Percentiles rank a stretch among this genome's conserved stretches.
Evolutionary conservation across 139 green algal genomes (phyloP).

Genomic region (Ettlia oleoabundans): DNA sequence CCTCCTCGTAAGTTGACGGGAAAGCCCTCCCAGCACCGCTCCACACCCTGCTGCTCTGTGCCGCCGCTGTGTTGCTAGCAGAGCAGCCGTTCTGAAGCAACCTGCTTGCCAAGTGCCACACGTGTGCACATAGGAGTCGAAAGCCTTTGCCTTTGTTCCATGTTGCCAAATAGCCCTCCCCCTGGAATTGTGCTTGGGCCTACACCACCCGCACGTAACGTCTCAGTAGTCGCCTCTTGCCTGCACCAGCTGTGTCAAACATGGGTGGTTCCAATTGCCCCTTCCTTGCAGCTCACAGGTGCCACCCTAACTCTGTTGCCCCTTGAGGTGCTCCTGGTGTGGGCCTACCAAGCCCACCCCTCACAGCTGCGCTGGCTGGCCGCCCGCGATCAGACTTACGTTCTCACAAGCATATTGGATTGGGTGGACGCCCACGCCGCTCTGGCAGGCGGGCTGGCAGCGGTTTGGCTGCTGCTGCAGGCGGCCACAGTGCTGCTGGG

Average conservation of each 20-base stretch:
- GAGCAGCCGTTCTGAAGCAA: no score
- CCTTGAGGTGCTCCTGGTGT: background rate
- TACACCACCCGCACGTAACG: no score
- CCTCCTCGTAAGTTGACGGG: no score
- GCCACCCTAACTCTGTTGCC: slow-evolving; percentile 18
- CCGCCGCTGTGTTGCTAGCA: no score
- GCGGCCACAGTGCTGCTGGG: slow-evolving; percentile 2
- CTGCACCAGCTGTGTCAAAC: background rate
- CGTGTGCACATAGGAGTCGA: no score
- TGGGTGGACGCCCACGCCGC: background rate
- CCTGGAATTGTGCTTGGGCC: no score
- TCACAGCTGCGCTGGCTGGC: slow-evolving; percentile 20
- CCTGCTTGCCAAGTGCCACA: no score
- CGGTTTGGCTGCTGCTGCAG: slow-evolving; percentile 16
- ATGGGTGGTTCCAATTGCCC: background rate
- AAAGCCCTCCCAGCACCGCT: no score
- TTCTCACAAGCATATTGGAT: slow-evolving; percentile 1
- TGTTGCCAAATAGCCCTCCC: no score
- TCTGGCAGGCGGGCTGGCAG: background rate
- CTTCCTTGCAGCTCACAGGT: slow-evolving; percentile 20
- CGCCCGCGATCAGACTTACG: slow-evolving; percentile 8
- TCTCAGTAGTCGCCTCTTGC: no score
- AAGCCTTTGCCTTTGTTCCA: no score
- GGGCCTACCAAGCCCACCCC: background rate
- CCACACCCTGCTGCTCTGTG: no score